phyloP scores from a whole-genome alignment of 1,284 basidiomycete species.

The Takashimella tepidaria region DNA sequence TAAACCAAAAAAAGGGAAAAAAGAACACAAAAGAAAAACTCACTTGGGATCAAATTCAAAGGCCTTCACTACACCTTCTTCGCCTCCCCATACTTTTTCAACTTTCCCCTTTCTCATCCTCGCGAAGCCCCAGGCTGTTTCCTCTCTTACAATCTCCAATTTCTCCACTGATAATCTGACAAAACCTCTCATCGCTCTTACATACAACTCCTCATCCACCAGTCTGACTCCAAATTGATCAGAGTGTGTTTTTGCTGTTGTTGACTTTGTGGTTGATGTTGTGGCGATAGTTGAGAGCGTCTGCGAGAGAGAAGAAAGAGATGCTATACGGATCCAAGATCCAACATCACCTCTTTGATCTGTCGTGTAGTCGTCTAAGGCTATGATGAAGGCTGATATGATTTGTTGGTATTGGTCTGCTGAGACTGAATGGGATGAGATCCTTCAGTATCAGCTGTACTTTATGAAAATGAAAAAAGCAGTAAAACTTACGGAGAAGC shows the following conservation, averaged over 20 bases:
- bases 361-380: slow-evolving; percentile 81
- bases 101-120: slow-evolving; percentile 52
- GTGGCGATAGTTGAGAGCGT: slow-evolving; percentile 17
- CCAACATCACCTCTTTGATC: slow-evolving; percentile 97
- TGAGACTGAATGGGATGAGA: slow-evolving; percentile 19
- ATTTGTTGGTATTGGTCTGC: slow-evolving; percentile 9
- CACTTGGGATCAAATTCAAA: not conserved
- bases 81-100: slow-evolving; percentile 37
- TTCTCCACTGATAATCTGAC: slow-evolving; percentile 87
- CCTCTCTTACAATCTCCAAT: slow-evolving; percentile 80
- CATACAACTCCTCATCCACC: slow-evolving; percentile 57
- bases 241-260: too few species aligned
- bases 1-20: too few species aligned
- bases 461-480: too few species aligned
- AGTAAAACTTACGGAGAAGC: slow-evolving; percentile 22
- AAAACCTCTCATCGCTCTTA: slow-evolving; percentile 60
- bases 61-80: slow-evolving; percentile 25
- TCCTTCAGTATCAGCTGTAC: too few species aligned
- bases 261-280: slow-evolving; percentile 30
- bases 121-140: slow-evolving; percentile 61
- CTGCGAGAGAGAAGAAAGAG: slow-evolving; percentile 50
- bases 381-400: slow-evolving; percentile 51
- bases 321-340: slow-evolving; percentile 85
- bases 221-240: too few species aligned
- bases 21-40: too few species aligned